Conservation (phyloP, 192 early-diverging fungal genomes). For the Spizellomyces sp. region DNA sequence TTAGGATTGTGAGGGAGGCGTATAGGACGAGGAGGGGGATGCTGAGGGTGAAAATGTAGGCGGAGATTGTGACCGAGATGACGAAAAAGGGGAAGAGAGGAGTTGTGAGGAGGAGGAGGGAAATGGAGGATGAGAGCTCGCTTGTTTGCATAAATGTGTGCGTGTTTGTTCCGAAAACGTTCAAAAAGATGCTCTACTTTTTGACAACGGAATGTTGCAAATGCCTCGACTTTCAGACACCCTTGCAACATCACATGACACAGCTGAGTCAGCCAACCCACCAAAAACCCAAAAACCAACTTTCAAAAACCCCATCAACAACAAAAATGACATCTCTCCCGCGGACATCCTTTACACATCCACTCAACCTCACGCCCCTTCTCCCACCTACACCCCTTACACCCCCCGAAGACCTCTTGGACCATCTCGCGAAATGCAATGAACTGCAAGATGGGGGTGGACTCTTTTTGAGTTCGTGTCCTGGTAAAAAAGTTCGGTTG, state of each 20-base stretch:
- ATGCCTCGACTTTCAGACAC: no score
- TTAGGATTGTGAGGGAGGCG: neutral
- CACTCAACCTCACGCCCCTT: neutral
- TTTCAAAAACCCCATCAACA: no score
- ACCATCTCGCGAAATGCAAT: neutral
- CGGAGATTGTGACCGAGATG: neutral
- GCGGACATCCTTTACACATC: neutral
- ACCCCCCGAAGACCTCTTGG: neutral
- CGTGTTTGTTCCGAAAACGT: no score
- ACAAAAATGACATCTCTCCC: neutral
- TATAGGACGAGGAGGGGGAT: neutral
- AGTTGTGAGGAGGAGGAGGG: neutral
- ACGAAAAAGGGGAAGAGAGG: neutral
- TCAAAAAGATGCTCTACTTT: no score
- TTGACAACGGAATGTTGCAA: no score
- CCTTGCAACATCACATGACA: no score
- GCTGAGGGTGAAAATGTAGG: neutral
- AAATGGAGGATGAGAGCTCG: no score
- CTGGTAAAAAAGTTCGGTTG: neutral
- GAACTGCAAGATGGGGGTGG: no score
- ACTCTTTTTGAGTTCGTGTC: constrained; percentile 5
- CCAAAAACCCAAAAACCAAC: no score
- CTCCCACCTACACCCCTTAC: neutral
- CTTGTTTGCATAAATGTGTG: no score
- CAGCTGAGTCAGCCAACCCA: no score